phyloP scores from a whole-genome alignment of 1,284 basidiomycete species.

The Xerocomus amazonicus region DNA sequence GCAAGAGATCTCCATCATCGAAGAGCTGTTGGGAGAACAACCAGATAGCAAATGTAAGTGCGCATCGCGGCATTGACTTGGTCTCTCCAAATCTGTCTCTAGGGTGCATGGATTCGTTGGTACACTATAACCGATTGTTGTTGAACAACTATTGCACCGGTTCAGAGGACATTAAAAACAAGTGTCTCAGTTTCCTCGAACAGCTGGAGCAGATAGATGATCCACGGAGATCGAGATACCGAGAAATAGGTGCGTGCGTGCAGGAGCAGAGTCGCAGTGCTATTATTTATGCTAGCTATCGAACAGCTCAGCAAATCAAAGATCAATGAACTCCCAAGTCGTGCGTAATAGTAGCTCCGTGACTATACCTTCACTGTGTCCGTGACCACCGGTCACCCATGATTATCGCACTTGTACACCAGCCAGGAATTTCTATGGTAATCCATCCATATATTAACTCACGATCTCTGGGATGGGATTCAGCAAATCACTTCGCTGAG shows the following conservation, averaged over 20 bases:
- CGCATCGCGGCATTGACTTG: neutral
- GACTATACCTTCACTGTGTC: no score
- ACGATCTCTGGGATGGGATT: no score
- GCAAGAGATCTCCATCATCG: conserved; percentile 79
- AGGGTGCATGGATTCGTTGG: conserved; percentile 95
- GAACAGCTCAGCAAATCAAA: conserved; percentile 22
- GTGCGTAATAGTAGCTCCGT: conserved; percentile 3
- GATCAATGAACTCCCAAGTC: neutral
- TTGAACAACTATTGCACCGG: conserved; percentile 43
- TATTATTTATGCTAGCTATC: neutral
- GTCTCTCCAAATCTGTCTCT: conserved; percentile 1
- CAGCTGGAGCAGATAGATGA: conserved; percentile 58
- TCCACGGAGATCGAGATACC: conserved; percentile 56
- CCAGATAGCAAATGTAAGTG: conserved; percentile 89
- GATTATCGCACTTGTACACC: no score
- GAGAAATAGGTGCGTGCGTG: conserved; percentile 51
- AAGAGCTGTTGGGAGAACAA: conserved; percentile 84
- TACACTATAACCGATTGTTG: conserved; percentile 70
- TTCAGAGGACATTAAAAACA: conserved; percentile 38
- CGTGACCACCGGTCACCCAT: no score
- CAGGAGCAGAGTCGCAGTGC: neutral
- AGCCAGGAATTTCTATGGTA: no score
- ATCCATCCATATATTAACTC: no score
- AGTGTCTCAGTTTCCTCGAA: conserved; percentile 51
- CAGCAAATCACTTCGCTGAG: no score